A percentile compares a stretch with the other conserved stretches of the same genome.
phyloP scores from a whole-genome alignment of 192 early-diverging fungal species.

The Powellomyces hirtus region DNA sequence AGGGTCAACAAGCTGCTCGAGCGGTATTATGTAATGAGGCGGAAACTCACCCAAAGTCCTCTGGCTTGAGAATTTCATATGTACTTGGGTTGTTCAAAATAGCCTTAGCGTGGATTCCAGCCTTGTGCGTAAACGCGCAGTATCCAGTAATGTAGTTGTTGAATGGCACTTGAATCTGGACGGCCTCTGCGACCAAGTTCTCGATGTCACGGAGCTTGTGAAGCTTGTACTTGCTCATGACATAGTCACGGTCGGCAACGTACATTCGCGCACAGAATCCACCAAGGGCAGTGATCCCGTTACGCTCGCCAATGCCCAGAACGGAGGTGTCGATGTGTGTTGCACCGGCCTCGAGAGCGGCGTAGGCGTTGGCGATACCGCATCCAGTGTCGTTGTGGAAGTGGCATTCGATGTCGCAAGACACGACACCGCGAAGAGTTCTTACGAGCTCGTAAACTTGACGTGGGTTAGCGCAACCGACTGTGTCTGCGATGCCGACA shows the following conservation, averaged over 20 bases:
- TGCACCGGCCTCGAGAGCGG: conserved; percentile 93
- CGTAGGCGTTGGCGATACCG: conserved; percentile 96
- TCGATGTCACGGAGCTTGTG: conserved; percentile 90
- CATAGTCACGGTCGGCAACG: conserved; percentile 85
- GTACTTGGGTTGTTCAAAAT: conserved; percentile 98
- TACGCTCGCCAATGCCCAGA: conserved; percentile 97
- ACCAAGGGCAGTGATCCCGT: conserved; percentile 95
- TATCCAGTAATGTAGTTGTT: conserved; percentile 99
- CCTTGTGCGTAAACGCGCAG: conserved; percentile 99
- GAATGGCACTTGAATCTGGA: conserved; percentile 94
- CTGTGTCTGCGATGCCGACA: conserved; percentile 98
- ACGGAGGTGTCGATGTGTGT: conserved; percentile 99
- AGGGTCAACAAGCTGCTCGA: neutral
- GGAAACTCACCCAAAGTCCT: conserved; percentile 80
- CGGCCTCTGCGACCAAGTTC: conserved; percentile 93
- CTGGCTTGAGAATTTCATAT: conserved; percentile 97
- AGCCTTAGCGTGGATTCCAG: conserved; percentile 99
- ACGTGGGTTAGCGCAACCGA: conserved; percentile 96
- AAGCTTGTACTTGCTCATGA: conserved; percentile 93
- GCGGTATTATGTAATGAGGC: no score
- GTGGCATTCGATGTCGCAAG: conserved; percentile 98
- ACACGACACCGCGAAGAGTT: conserved; percentile 91
- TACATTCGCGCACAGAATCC: conserved; percentile 96
- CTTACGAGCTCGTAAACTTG: conserved; percentile 98
- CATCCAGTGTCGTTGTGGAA: conserved; percentile 99